Base-by-base conservation (phyloP, 1,139 yeast genomes). In the Zygotorulaspora mrakii region DNA sequence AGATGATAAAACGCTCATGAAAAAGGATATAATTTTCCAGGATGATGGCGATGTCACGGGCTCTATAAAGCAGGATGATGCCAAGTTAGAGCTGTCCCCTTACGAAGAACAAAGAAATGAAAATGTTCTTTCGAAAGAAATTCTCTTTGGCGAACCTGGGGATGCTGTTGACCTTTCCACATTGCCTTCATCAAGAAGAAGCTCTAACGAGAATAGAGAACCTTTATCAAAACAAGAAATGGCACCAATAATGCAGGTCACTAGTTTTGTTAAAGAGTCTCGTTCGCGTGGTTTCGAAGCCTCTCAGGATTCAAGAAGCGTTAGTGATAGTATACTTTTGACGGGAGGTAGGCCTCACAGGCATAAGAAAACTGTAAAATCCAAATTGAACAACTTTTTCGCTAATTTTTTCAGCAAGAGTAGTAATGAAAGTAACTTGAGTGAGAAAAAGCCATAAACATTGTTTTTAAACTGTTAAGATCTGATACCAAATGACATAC, bases 91-190 rank as follows among this genome's bases (percentile, higher is more conserved):
- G 5, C 14, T 25, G 14, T 25, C 16, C 5, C n/a, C 23, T 2
- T 26, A 24, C 18, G 31, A 21, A 13, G 32, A 23, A 9, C 17
- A 16, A 11, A 18, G 25, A 13, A 18, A 31, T 10, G 27, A 14
- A 5, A 26, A 30, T 17, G 40, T 32, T 9, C 38, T 55, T 8
- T 49, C 59, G 8, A 40, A 45, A 37, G 61, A 55, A 21, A 44
- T 54, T n/a, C 42, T 54, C n/a, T 44, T 52, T 23, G 60, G 59
- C 12, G 57, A 53, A 40, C 60, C 60, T 1, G 59, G 60, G 14
- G 59, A 54, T 28, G 47, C 41, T 7, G 54, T 53, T 12, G 59
- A 54, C 35, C 40, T 53, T 18, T 50, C 42, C 5, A 34, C 39
- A 5, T 10, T 38, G 7, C 31, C 38, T 8, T 39, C 42, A 10